Evolutionary conservation across 768 basidiomycete genomes (phyloP), one percentile per base, ranked within the genome.

Genomic region (Kwoniella bestiolae): DNA sequence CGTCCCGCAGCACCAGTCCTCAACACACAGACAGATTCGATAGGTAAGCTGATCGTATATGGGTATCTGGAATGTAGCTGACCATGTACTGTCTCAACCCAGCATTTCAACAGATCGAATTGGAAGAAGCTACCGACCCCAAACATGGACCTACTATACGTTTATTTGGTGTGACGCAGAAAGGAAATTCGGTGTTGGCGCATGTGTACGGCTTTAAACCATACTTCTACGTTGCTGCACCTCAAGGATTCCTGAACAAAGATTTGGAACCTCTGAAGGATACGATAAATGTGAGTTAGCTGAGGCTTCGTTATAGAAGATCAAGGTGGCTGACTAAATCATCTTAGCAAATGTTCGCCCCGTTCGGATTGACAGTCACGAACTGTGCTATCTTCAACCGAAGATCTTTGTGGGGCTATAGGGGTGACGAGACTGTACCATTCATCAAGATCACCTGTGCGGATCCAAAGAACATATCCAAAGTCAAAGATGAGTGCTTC

Each of bases 81-180:
- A 34, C 47, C 21, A 26, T 23, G 5, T n/a, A n/a, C n/a, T 11
- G 38, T 46, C 32, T 9, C 28, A 14, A 6, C 4, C 8, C 26
- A 94, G 92, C 90, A 18, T 98, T 98, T 74, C 96, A 99, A 79
- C 96, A 98, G 81, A 94, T 95, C 64, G 96, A 98, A 69, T 85
- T 98, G 7, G 92, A 95, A 69, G 86, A 89, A 61, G 85, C 86
- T 50, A 79, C 84, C 8, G 84, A 84, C 26, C 82, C 88, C 12
- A 82, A 82, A 4, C 85, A 86, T 32, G 72, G 87, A 16, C 82
- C 83, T 1, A 74, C 75, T 14, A 68, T 85, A 29, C 85, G 93
- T 55, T 87, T 97, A 84, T 98, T 89, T 79, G 96, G 96, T 38
- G 90, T 97, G 7, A 97, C 93, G 1, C 63, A 94, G 91, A 85